Evolutionary conservation across 495 filamentous ascomycete genomes (phyloP).

Genomic region (Oidiodendron maius): DNA sequence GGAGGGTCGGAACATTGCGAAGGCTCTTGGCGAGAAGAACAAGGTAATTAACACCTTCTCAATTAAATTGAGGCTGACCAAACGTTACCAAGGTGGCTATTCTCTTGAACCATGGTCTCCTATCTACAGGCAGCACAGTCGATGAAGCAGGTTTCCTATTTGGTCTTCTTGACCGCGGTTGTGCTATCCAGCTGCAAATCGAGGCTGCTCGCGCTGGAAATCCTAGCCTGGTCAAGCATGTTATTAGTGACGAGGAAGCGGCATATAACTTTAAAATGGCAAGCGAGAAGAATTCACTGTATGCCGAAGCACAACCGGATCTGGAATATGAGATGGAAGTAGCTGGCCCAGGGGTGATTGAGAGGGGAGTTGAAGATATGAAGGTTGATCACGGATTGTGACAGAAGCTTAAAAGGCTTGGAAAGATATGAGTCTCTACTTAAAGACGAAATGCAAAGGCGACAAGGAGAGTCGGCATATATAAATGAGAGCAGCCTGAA

Average conservation of each 20-base stretch:
- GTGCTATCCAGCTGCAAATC: constrained; percentile 41
- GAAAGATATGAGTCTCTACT: too few species aligned
- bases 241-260: constrained; percentile 46
- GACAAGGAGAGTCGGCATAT: too few species aligned
- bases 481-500: too few species aligned
- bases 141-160: constrained; percentile 53
- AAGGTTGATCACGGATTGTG: constrained; percentile 17
- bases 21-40: constrained; percentile 35
- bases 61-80: background rate
- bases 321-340: constrained; percentile 39
- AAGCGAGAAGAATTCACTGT: constrained; percentile 36
- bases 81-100: constrained; percentile 32
- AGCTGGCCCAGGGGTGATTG: constrained; percentile 33
- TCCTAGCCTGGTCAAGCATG: constrained; percentile 27
- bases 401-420: too few species aligned
- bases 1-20: constrained; percentile 46
- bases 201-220: constrained; percentile 40
- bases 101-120: constrained; percentile 49
- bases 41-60: constrained; percentile 25
- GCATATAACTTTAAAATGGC: constrained; percentile 47
- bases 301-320: constrained; percentile 40
- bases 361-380: constrained; percentile 32
- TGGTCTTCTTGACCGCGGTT: constrained; percentile 42
- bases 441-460: too few species aligned
- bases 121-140: constrained; percentile 46